Evolutionary conservation across 2,329 filamentous ascomycete genomes (phyloP).

Genomic region (Neofusicoccum ribis): DNA sequence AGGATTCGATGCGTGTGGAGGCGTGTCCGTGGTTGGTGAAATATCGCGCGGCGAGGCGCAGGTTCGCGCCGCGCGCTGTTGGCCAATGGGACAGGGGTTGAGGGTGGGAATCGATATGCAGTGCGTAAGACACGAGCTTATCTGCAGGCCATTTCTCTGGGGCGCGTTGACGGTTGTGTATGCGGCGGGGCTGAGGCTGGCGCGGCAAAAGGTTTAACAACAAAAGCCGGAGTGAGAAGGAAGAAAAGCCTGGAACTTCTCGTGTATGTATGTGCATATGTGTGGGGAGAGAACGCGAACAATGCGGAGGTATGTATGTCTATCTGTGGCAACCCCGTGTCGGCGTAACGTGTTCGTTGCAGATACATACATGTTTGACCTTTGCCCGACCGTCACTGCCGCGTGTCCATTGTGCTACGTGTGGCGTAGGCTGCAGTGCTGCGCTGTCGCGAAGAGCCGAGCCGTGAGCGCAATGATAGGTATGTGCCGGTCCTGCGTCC

Average conservation of each 20-base stretch:
- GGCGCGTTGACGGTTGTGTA: not conserved
- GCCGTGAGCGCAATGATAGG: not conserved
- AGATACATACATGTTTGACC: not conserved
- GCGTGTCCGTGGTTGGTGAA: not conserved
- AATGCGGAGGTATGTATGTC: not conserved
- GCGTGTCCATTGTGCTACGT: not conserved
- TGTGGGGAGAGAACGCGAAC: not conserved
- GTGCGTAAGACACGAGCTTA: slow-evolving; percentile 13
- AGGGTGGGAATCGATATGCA: slow-evolving; percentile 2
- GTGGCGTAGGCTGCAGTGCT: not conserved
- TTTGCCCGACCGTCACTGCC: not conserved
- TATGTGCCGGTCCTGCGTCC: not conserved
- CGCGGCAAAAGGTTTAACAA: not conserved
- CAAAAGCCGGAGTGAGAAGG: not conserved
- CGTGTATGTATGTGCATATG: not conserved
- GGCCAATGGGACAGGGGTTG: not conserved
- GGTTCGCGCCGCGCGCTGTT: not conserved
- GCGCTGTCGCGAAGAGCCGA: slow-evolving; percentile 12
- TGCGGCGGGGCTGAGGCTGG: not conserved
- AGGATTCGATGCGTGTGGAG: no score
- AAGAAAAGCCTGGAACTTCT: not conserved
- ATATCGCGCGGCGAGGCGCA: not conserved
- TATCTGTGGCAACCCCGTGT: not conserved
- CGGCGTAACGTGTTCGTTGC: not conserved
- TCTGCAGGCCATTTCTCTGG: not conserved